Evolutionary conservation across 129 eudicot species (phyloP).

Genomic region (Flaveria bidentis): DNA sequence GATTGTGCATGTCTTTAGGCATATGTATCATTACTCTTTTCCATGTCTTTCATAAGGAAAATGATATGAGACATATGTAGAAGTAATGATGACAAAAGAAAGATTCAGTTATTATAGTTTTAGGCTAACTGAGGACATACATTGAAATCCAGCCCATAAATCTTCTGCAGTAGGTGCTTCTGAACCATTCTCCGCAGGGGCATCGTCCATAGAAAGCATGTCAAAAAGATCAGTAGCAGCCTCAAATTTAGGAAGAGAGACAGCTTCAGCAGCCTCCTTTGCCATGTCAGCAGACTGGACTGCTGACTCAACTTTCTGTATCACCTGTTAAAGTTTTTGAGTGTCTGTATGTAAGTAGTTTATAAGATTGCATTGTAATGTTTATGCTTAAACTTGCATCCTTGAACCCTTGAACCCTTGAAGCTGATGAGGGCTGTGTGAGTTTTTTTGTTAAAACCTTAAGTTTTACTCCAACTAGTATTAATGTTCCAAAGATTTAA

Average conservation of each 20-base stretch:
- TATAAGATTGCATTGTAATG: neutral
- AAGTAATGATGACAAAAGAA: neutral
- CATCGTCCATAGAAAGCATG: slow-evolving; percentile 78
- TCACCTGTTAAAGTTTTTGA: slow-evolving; percentile 43
- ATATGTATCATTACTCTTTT: neutral
- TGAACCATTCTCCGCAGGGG: slow-evolving; percentile 54
- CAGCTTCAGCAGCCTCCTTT: slow-evolving; percentile 50
- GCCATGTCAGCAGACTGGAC: slow-evolving; percentile 38
- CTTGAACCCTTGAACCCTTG: too few species aligned
- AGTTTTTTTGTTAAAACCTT: neutral
- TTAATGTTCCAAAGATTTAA: too few species aligned
- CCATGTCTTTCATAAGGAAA: neutral
- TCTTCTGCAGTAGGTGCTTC: slow-evolving; percentile 65
- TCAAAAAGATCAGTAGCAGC: slow-evolving; percentile 88
- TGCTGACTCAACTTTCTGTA: slow-evolving; percentile 52
- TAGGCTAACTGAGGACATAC: slow-evolving; percentile 42
- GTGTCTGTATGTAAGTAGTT: slow-evolving; percentile 13
- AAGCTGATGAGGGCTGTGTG: too few species aligned
- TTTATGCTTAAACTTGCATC: neutral
- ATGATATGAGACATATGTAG: neutral
- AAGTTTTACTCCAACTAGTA: too few species aligned
- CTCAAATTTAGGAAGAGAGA: slow-evolving; percentile 61
- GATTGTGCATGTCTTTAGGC: too few species aligned
- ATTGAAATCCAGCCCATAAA: slow-evolving; percentile 89
- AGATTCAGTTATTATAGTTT: neutral